Conservation (phyloP, 2,329 filamentous ascomycete species). For the Fusarium duplospermum region DNA sequence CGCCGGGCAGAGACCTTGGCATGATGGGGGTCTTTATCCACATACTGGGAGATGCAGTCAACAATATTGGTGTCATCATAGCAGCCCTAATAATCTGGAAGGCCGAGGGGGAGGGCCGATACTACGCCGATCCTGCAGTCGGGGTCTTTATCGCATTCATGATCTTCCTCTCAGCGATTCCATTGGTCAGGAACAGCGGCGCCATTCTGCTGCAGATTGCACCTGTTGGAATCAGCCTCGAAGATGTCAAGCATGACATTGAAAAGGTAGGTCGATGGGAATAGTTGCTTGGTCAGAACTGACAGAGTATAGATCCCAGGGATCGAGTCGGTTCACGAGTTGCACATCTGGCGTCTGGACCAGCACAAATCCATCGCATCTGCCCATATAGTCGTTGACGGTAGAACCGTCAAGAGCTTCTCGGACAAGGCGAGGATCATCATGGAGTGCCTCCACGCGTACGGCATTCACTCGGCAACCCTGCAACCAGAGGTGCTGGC, state of each 20-base stretch:
- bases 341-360: slow-evolving; percentile 80
- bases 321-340: slow-evolving; percentile 74
- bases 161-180: slow-evolving; percentile 73
- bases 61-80: slow-evolving; percentile 81
- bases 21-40: slow-evolving; percentile 79
- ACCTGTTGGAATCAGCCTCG: slow-evolving; percentile 68
- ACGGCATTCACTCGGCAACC: slow-evolving; percentile 78
- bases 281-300: slow-evolving; percentile 8
- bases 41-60: slow-evolving; percentile 77
- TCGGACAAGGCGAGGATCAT: slow-evolving; percentile 70
- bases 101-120: slow-evolving; percentile 65
- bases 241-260: slow-evolving; percentile 75
- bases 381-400: slow-evolving; percentile 73
- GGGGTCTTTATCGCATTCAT: slow-evolving; percentile 78
- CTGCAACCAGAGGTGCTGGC: slow-evolving; percentile 71
- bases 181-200: slow-evolving; percentile 71
- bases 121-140: slow-evolving; percentile 78
- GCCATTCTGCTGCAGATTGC: slow-evolving; percentile 76
- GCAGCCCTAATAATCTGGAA: slow-evolving; percentile 78
- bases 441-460: slow-evolving; percentile 76
- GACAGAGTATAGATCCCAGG: slow-evolving; percentile 67
- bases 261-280: slow-evolving; percentile 61
- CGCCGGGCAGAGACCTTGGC: slow-evolving; percentile 69
- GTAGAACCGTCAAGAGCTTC: slow-evolving; percentile 68
- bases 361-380: slow-evolving; percentile 77